Conservation (phyloP, 768 basidiomycete species). For the Infundibulicybe gibba region DNA sequence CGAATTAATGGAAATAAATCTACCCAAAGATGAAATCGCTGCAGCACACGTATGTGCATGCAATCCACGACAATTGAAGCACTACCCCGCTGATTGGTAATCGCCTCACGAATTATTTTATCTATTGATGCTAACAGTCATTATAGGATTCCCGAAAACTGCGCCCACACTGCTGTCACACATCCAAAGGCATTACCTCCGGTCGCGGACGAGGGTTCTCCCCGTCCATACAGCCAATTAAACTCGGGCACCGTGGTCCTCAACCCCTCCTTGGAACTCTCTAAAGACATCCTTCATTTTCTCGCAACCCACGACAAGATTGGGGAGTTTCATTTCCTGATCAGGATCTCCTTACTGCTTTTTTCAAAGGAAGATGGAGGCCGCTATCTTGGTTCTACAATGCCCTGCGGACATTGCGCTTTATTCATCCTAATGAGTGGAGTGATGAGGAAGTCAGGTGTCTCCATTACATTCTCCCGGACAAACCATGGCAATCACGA, state of each 20-base stretch:
- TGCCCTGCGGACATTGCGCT: slow-evolving; percentile 82
- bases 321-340: slow-evolving; percentile 68
- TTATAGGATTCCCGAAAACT: slow-evolving; percentile 89
- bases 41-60: slow-evolving; percentile 91
- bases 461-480: slow-evolving; percentile 81
- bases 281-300: slow-evolving; percentile 50
- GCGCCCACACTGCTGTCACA: slow-evolving; percentile 65
- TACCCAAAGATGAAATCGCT: slow-evolving; percentile 74
- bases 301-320: slow-evolving; percentile 43
- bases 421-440: slow-evolving; percentile 76
- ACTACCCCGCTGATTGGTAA: slow-evolving; percentile 90
- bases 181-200: slow-evolving; percentile 40
- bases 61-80: slow-evolving; percentile 79
- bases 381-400: slow-evolving; percentile 89
- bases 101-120: slow-evolving; percentile 17
- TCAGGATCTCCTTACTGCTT: slow-evolving; percentile 84
- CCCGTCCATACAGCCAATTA: slow-evolving; percentile 76
- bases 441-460: slow-evolving; percentile 81
- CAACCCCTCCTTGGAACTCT: slow-evolving; percentile 60
- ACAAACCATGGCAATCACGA: slow-evolving; percentile 81
- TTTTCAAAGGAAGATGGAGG: slow-evolving; percentile 76
- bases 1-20: slow-evolving; percentile 53
- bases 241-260: slow-evolving; percentile 91
- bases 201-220: slow-evolving; percentile 33
- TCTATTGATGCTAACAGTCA: slow-evolving; percentile 6